phyloP scores from a whole-genome alignment of 2,329 filamentous ascomycete species.

The Ophiostoma australiae region DNA sequence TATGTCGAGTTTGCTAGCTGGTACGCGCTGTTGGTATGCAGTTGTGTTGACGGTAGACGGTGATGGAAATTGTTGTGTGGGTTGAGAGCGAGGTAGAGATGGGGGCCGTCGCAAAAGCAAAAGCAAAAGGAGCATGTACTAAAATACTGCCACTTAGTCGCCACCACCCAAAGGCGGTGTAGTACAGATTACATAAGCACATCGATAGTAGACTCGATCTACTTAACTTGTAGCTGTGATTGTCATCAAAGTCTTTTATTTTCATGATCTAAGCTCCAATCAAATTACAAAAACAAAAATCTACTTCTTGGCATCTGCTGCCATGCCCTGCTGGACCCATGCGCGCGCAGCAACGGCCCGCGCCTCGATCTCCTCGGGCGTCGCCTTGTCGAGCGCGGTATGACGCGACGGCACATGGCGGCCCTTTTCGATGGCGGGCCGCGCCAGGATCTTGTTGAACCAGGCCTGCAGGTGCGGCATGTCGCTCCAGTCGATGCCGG shows the following conservation, averaged over 20 bases:
- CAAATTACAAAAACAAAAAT: too few species aligned
- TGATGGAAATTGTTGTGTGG: not conserved
- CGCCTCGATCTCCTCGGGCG: slow-evolving; percentile 47
- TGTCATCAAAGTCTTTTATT: not conserved
- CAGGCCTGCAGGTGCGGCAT: slow-evolving; percentile 74
- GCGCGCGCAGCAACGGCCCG: slow-evolving; percentile 43
- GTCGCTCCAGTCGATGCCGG: slow-evolving; percentile 64
- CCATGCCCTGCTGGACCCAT: slow-evolving; percentile 64
- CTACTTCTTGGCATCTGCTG: slow-evolving; percentile 48
- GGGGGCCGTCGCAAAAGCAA: not conserved
- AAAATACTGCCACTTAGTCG: slow-evolving; percentile 7
- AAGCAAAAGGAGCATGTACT: not conserved
- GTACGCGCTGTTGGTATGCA: not conserved
- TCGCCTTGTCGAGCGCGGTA: slow-evolving; percentile 47
- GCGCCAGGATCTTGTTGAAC: slow-evolving; percentile 64
- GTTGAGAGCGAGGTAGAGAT: not conserved
- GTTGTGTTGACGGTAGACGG: not conserved
- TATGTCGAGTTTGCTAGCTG: not conserved
- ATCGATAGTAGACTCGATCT: too few species aligned
- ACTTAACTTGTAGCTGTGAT: too few species aligned
- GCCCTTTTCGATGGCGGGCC: slow-evolving; percentile 70
- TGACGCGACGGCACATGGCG: slow-evolving; percentile 60
- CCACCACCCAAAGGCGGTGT: slow-evolving; percentile 3
- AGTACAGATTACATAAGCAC: not conserved
- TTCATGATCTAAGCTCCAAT: not conserved